A percentile compares a stretch with the other conserved stretches of the same genome.
These are phyloP conservation scores for Zygosaccharomyces rouxii DNA, from an alignment of 805 yeast genomes.

Conservation along the genomic window DNA sequence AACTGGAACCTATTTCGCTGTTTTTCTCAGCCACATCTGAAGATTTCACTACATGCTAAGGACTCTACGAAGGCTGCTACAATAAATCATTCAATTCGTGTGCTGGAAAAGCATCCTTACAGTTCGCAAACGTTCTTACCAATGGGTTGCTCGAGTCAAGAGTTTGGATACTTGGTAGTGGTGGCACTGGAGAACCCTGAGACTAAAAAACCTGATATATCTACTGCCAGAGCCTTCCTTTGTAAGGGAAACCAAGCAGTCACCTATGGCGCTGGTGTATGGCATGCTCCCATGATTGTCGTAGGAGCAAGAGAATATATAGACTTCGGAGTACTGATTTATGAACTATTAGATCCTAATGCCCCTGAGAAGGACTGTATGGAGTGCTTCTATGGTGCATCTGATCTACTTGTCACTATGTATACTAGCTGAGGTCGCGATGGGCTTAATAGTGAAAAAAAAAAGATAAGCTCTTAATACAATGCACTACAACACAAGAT, in stretches of 20 bases:
- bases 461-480: neutral
- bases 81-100: conserved; percentile 49
- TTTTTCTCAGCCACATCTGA: conserved; percentile 64
- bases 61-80: neutral
- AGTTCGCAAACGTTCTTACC: conserved; percentile 91
- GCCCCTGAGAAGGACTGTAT: conserved; percentile 62
- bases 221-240: conserved; percentile 58
- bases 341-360: conserved; percentile 72
- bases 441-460: neutral
- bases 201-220: conserved; percentile 58
- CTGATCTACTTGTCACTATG: conserved; percentile 10
- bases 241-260: conserved; percentile 84
- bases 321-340: conserved; percentile 85
- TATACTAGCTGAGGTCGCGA: conserved; percentile 1
- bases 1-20: conserved; percentile 84
- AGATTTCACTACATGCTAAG: conserved; percentile 19
- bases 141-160: conserved; percentile 61
- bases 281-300: conserved; percentile 98
- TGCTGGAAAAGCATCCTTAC: conserved; percentile 85
- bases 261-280: conserved; percentile 70
- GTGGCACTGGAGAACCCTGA: conserved; percentile 56
- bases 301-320: conserved; percentile 47
- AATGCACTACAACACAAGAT: neutral
- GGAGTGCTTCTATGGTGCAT: conserved; percentile 57
- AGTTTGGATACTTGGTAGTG: conserved; percentile 67